Conservation (phyloP, 2,329 filamentous ascomycete species). For the Ophiostoma triangulosporum region DNA sequence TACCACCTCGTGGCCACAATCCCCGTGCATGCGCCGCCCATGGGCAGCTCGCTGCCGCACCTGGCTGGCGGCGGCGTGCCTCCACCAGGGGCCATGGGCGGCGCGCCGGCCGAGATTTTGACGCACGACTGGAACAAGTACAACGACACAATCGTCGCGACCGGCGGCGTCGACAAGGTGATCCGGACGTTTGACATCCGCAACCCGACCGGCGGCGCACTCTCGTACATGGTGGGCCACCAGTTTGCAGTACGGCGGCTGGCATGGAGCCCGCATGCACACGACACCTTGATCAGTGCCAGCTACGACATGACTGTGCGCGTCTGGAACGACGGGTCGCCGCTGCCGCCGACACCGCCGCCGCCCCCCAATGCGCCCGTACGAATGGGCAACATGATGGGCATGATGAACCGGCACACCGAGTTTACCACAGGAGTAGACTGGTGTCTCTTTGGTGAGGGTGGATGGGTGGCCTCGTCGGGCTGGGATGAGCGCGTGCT, state of each 20-base stretch:
- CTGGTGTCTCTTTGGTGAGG: conserved; percentile 92
- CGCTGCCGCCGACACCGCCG: conserved; percentile 15
- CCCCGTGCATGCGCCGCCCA: conserved; percentile 59
- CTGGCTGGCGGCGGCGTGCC: conserved; percentile 13
- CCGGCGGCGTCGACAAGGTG: conserved; percentile 74
- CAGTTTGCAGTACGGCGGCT: conserved; percentile 79
- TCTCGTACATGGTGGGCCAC: conserved; percentile 67
- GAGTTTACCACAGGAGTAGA: conserved; percentile 95
- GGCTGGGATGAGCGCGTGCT: conserved; percentile 89
- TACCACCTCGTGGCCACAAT: conserved; percentile 79
- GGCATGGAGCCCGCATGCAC: conserved; percentile 88
- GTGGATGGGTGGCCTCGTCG: conserved; percentile 88
- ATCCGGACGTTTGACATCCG: conserved; percentile 87
- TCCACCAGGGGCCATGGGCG: conserved; percentile 21
- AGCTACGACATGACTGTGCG: conserved; percentile 98
- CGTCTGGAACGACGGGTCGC: conserved; percentile 69
- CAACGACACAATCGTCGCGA: conserved; percentile 68
- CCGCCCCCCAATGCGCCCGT: conserved; percentile 19
- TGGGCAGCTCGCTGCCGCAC: conserved; percentile 19
- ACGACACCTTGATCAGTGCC: conserved; percentile 72
- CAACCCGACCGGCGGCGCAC: conserved; percentile 56
- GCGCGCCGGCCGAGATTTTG: conserved; percentile 65
- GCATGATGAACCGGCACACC: conserved; percentile 82
- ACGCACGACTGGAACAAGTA: conserved; percentile 99
- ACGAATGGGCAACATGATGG: conserved; percentile 55